Base-by-base conservation (phyloP, 1,139 yeast genomes). In the Geotrichum citri-aurantii region DNA sequence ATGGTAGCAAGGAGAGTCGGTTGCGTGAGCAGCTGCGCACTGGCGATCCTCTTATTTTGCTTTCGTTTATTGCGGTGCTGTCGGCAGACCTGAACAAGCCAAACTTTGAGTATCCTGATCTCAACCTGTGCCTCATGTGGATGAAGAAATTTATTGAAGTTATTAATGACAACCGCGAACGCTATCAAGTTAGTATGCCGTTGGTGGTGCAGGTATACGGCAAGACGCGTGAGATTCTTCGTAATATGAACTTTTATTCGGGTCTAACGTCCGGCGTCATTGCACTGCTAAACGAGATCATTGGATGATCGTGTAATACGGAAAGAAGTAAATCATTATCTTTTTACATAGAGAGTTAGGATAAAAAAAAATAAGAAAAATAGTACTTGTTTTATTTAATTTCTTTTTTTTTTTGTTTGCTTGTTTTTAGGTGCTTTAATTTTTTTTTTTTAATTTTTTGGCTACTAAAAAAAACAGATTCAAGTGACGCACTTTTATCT, bases 1-100 rank as follows among this genome's bases (percentile, higher is more conserved):
- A 37, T 7, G 42, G 42, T 4, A 42, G 33, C 37, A 47, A 44
- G 19, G 59, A 57, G 40, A 17, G 52, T 4, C 52, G 23, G 7
- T 31, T 57, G 24, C 33, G 54, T 12, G 49, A 57, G 17, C 46
- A 46, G 2, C 51, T 57, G 11, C 37, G 54, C 19, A 48, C 48
- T 33, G 59, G 59, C 12, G 59, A 57, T 29, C 44, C 59, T 7
- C 21, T 57, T 40, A 48, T 57, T 14, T 50, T 57, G 42, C 40
- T 57, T 17, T 57, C 59, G 1, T 57, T 57, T 33, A 57, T 57
- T 53, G 59, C 59, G 14, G 57, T 57, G 37, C 50, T 57, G 7
- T 57, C 59, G 3, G 46, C 59, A n/a, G 59, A 57, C 19, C 11
- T 57, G 10, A 27, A 50, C 17, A 57, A 57, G 26, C 42, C 42